phyloP scores from a whole-genome alignment of 169 alveolate species.

The Prorocentrum cordatum region DNA sequence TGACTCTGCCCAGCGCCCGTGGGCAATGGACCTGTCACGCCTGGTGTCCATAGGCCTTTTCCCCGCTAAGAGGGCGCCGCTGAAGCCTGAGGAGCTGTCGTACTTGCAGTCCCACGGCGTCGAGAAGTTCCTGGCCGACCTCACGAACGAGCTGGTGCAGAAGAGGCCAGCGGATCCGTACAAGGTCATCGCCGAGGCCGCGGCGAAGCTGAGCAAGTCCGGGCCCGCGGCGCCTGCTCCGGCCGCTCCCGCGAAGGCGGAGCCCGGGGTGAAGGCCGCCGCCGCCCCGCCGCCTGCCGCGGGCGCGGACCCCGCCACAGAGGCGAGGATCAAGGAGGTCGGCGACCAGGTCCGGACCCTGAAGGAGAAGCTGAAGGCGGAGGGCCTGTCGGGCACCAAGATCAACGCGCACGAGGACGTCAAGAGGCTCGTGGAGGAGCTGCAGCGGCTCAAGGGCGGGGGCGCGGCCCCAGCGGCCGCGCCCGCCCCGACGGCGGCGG shows the following conservation, averaged over 20 bases:
- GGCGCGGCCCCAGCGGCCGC: not conserved
- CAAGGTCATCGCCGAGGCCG: not conserved
- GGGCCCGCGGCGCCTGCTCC: not conserved
- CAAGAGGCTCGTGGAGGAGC: not conserved
- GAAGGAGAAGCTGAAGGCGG: conserved; percentile 12
- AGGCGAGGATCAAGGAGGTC: not conserved
- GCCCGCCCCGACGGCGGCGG: not conserved
- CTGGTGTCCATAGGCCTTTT: conserved; percentile 24
- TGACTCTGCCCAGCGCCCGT: too few relatives aligned
- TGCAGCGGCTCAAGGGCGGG: not conserved
- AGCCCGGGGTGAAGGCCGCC: not conserved
- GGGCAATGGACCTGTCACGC: conserved; percentile 23
- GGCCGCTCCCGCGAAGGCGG: not conserved
- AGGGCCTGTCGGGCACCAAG: not conserved
- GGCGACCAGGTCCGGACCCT: conserved; percentile 12
- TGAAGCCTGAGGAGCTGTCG: not conserved
- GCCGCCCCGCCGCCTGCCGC: not conserved
- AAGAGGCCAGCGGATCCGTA: not conserved
- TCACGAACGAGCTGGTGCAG: too few relatives aligned
- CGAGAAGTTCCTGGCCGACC: conserved; percentile 22
- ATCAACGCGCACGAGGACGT: not conserved
- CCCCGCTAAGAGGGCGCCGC: conserved; percentile 18
- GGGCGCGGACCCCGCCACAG: not conserved
- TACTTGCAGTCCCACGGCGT: conserved; percentile 24
- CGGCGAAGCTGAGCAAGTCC: not conserved